These are phyloP conservation scores for Pelargonium fulgidum DNA, from an alignment of 441 rosid species.

Conservation along the genomic window DNA sequence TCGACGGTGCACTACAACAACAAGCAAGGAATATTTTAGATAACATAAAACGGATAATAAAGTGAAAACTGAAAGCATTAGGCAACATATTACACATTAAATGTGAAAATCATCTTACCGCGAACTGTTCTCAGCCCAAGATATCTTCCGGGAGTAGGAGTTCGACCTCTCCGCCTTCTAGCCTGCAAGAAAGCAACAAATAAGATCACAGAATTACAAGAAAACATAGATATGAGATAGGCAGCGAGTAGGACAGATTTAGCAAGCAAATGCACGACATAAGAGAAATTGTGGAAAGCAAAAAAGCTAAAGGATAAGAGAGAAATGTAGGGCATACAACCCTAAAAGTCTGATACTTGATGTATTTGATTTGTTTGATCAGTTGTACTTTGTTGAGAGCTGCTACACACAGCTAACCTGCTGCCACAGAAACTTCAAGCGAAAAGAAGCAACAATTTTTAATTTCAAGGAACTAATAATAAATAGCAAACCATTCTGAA, in stretches of 20 bases:
- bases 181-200: slow-evolving; percentile 41
- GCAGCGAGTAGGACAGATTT: not conserved
- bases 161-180: slow-evolving; percentile 71
- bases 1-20: slow-evolving; percentile 32
- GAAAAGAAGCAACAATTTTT: slow-evolving; percentile 71
- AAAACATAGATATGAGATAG: not conserved
- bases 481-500: slow-evolving; percentile 20
- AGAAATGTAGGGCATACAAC: slow-evolving; percentile 90
- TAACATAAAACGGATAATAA: not conserved
- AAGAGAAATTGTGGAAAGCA: not conserved
- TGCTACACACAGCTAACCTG: slow-evolving; percentile 94
- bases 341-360: slow-evolving; percentile 63
- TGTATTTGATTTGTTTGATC: slow-evolving; percentile 61
- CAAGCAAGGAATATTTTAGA: not conserved
- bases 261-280: not conserved
- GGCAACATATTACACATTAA: not conserved
- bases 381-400: slow-evolving; percentile 70
- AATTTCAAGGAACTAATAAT: slow-evolving; percentile 30
- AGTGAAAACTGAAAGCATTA: not conserved
- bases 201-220: slow-evolving; percentile 10
- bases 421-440: slow-evolving; percentile 75
- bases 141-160: slow-evolving; percentile 94
- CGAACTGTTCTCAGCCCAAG: slow-evolving; percentile 60
- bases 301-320: slow-evolving; percentile 28
- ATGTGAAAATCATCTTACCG: slow-evolving; percentile 35